Percentiles rank a stretch among this genome's conserved stretches.
phyloP scores from a whole-genome alignment of 75 land plant genomes.

The Larix kaempferi region DNA sequence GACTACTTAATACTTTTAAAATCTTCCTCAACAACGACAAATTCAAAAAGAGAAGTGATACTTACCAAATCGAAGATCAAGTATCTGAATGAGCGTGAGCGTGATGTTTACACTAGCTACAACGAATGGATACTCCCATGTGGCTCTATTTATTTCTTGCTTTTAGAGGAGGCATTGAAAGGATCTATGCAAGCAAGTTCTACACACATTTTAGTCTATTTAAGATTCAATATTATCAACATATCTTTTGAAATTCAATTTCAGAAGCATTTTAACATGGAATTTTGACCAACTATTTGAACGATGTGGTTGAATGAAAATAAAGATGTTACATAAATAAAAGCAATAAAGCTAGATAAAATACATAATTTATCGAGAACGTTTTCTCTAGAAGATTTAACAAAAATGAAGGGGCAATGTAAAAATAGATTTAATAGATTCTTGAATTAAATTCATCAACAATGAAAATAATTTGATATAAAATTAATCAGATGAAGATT shows the following conservation, averaged over 20 bases:
- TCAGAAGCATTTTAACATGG: neutral
- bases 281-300: neutral
- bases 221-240: neutral
- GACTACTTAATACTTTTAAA: neutral
- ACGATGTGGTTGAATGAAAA: too few relatives aligned
- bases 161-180: conserved; percentile 79
- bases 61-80: conserved; percentile 80
- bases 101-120: conserved; percentile 97
- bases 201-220: neutral
- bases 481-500: too few relatives aligned
- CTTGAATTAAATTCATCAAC: too few relatives aligned
- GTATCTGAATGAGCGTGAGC: conserved; percentile 96
- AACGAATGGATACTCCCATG: conserved; percentile 98
- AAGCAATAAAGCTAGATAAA: too few relatives aligned
- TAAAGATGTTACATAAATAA: too few relatives aligned
- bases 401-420: too few relatives aligned
- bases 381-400: too few relatives aligned
- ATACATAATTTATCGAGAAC: too few relatives aligned
- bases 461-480: too few relatives aligned
- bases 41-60: too few relatives aligned
- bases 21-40: too few relatives aligned
- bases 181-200: conserved; percentile 46
- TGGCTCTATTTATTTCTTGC: conserved; percentile 68
- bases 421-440: too few relatives aligned
- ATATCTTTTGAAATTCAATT: neutral